Conservation (phyloP, 1,284 basidiomycete species). For the Ceratorhiza oryzae-sativae region DNA sequence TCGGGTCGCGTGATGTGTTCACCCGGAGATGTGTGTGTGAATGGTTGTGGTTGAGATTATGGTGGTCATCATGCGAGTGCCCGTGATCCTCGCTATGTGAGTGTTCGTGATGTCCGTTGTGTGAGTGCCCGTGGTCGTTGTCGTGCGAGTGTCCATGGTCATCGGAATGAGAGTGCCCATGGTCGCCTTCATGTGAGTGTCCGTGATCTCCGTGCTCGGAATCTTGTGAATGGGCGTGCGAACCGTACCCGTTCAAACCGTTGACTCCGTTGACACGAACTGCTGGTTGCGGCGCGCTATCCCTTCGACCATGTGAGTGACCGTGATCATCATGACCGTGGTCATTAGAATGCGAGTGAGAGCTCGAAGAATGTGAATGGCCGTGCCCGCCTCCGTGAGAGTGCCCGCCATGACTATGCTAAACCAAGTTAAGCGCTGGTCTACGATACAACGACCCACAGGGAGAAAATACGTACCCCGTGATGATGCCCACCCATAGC, state of each 20-base stretch:
- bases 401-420: conserved; percentile 51
- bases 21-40: conserved; percentile 28
- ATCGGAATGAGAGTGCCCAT: conserved; percentile 47
- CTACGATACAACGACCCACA: neutral
- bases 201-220: conserved; percentile 40
- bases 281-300: conserved; percentile 28
- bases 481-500: conserved; percentile 97
- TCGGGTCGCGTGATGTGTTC: conserved; percentile 2
- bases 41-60: conserved; percentile 47
- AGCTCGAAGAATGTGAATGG: conserved; percentile 40
- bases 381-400: conserved; percentile 47
- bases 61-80: conserved; percentile 49
- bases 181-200: conserved; percentile 43
- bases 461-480: conserved; percentile 61
- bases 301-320: conserved; percentile 48
- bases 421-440: neutral
- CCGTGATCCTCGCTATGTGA: conserved; percentile 43
- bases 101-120: conserved; percentile 56
- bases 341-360: conserved; percentile 44
- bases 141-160: conserved; percentile 60
- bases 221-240: conserved; percentile 44
- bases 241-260: conserved; percentile 40
- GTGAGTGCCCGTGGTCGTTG: conserved; percentile 53
- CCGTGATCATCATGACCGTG: conserved; percentile 43
- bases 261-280: conserved; percentile 28